Conservation (phyloP, 2,329 filamentous ascomycete species). For the Colletotrichum simmondsii region DNA sequence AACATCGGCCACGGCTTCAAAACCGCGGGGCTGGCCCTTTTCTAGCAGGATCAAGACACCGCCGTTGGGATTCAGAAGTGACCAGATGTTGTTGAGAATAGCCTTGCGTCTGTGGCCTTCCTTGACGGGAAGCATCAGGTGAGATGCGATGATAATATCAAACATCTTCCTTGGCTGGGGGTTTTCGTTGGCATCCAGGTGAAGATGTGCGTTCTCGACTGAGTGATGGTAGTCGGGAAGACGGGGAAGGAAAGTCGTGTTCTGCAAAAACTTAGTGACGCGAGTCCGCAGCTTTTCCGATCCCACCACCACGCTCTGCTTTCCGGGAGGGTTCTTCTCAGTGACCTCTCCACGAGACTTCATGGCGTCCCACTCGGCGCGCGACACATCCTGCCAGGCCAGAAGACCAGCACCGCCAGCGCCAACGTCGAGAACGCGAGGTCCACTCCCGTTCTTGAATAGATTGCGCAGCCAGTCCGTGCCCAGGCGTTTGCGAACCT, state of each 20-base stretch:
- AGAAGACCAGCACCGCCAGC: slow-evolving; percentile 78
- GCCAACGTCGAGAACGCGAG: slow-evolving; percentile 79
- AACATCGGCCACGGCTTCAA: slow-evolving; percentile 89
- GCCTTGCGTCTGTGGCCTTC: slow-evolving; percentile 82
- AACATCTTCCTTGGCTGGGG: slow-evolving; percentile 78
- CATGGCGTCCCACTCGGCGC: slow-evolving; percentile 84
- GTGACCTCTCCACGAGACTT: slow-evolving; percentile 55
- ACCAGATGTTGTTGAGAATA: slow-evolving; percentile 90
- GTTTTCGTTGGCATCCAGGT: slow-evolving; percentile 66
- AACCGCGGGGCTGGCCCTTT: slow-evolving; percentile 90
- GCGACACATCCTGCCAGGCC: slow-evolving; percentile 81
- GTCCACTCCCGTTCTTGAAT: slow-evolving; percentile 59
- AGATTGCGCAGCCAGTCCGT: slow-evolving; percentile 75
- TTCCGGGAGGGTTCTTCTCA: slow-evolving; percentile 68
- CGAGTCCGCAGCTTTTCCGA: slow-evolving; percentile 80
- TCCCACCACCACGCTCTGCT: slow-evolving; percentile 83
- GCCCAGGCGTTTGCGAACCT: slow-evolving; percentile 79
- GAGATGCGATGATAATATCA: slow-evolving; percentile 90
- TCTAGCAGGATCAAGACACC: slow-evolving; percentile 90
- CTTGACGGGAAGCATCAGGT: slow-evolving; percentile 80
- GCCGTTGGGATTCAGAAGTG: slow-evolving; percentile 82
- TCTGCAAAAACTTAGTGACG: slow-evolving; percentile 79
- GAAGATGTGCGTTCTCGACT: slow-evolving; percentile 66
- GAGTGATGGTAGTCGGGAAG: slow-evolving; percentile 87
- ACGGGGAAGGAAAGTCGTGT: slow-evolving; percentile 92